Evolutionary conservation across 441 rosid genomes (phyloP).

Genomic region (Raphanus hybrid): DNA sequence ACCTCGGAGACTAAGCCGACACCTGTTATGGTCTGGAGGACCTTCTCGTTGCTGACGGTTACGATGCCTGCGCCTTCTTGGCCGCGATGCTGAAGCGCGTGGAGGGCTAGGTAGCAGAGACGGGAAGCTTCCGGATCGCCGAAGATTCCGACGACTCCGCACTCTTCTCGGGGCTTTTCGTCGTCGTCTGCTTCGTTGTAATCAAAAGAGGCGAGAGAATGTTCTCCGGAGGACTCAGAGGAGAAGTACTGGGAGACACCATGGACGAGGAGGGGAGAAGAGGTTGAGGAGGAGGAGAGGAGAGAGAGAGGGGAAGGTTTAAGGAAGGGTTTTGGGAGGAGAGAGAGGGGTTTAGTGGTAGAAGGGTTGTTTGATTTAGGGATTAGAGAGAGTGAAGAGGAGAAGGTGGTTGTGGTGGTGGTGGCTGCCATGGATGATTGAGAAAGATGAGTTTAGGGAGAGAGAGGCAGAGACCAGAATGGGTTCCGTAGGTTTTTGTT

Average conservation of each 20-base stretch:
- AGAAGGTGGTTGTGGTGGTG: constrained; percentile 28
- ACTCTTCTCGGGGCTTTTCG: constrained; percentile 91
- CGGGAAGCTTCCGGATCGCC: constrained; percentile 91
- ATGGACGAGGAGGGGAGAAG: constrained; percentile 1
- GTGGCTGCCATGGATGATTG: constrained; percentile 37
- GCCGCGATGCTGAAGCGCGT: constrained; percentile 92
- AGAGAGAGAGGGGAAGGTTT: constrained; percentile 12
- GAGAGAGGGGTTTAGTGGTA: constrained; percentile 7
- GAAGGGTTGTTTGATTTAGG: constrained; percentile 21
- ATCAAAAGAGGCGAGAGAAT: no score
- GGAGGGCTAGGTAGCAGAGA: constrained; percentile 82
- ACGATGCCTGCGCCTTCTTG: constrained; percentile 98
- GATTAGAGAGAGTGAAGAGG: constrained; percentile 27
- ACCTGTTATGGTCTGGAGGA: constrained; percentile 79
- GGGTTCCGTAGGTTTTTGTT: constrained; percentile 22
- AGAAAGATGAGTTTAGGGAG: constrained; percentile 21
- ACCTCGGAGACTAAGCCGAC: constrained; percentile 94
- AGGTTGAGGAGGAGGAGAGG: constrained; percentile 13
- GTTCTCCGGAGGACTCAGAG: neutral
- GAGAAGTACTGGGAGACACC: constrained; percentile 17
- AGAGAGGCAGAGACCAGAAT: neutral
- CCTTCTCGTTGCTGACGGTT: constrained; percentile 61
- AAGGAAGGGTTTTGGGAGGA: constrained; percentile 18
- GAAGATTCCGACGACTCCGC: constrained; percentile 89
- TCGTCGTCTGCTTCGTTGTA: constrained; percentile 34